These are phyloP conservation scores for Guillardia theta DNA, from an alignment of 78 protist species.

Conservation along the genomic window DNA sequence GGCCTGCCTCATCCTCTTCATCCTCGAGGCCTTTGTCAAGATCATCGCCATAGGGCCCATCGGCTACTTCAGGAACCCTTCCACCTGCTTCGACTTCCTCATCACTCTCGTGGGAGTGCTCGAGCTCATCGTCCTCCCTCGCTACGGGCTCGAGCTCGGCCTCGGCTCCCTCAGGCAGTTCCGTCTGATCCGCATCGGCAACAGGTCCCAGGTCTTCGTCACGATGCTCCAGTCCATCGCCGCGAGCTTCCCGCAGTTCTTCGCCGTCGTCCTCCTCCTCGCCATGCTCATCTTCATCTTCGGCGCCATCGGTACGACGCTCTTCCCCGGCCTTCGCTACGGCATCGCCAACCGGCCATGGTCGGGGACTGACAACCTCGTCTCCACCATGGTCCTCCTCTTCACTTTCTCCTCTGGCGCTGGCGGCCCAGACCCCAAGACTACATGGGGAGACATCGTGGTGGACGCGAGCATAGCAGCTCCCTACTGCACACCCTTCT, in stretches of 20 bases:
- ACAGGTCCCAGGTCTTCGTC: background rate
- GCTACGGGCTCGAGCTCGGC: background rate
- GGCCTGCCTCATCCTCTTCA: background rate
- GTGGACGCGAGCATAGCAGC: background rate
- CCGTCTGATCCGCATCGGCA: background rate
- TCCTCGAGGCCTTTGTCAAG: background rate
- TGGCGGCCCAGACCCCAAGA: background rate
- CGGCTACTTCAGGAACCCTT: background rate
- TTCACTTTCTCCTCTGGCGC: background rate
- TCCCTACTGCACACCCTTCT: background rate
- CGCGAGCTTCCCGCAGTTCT: background rate
- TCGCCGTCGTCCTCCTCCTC: background rate
- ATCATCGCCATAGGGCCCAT: background rate
- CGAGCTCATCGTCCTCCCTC: background rate
- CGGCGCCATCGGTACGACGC: background rate
- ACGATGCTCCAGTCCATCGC: background rate
- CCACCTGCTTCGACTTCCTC: background rate
- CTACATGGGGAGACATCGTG: background rate
- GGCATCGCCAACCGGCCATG: background rate
- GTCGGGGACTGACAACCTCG: background rate
- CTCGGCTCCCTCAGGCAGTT: background rate
- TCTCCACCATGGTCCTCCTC: background rate
- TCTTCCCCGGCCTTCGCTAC: background rate
- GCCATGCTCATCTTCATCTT: background rate
- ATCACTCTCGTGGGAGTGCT: background rate